Percentiles rank a stretch among this genome's conserved stretches.
Conservation (phyloP, 106 monocot species). For the Dendrobium officinale region DNA sequence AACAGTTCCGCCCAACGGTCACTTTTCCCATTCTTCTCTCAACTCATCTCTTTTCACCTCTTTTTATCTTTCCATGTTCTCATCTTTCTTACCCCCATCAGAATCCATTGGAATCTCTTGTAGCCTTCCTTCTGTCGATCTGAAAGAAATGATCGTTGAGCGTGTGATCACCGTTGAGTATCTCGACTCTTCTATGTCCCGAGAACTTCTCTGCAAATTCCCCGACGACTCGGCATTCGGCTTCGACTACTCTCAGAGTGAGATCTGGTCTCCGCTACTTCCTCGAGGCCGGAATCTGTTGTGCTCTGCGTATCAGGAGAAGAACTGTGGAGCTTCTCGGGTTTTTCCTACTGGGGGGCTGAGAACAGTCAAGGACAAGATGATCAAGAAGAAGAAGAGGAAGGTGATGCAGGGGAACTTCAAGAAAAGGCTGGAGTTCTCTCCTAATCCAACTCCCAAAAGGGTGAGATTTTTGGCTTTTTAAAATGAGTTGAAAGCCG, state of each 20-base stretch:
- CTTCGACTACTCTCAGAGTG: conserved; percentile 94
- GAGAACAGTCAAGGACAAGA: not conserved
- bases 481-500: too few species aligned
- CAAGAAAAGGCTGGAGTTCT: conserved; percentile 20
- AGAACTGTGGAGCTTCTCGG: not conserved
- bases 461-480: conserved; percentile 5
- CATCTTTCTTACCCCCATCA: not conserved
- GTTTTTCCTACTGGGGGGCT: not conserved
- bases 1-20: conserved; percentile 7
- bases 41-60: not conserved
- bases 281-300: conserved; percentile 18
- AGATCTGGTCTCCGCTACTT: conserved; percentile 81
- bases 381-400: conserved; percentile 15
- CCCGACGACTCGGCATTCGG: conserved; percentile 73
- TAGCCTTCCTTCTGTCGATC: not conserved
- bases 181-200: conserved; percentile 69
- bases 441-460: conserved; percentile 16
- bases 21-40: conserved; percentile 5
- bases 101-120: not conserved
- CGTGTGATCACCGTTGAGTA: conserved; percentile 85
- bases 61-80: not conserved
- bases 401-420: conserved; percentile 7
- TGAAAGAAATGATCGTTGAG: conserved; percentile 20
- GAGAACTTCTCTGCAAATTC: conserved; percentile 73
- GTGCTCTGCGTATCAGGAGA: not conserved